Evolutionary conservation across 768 basidiomycete species (phyloP).

Genomic region (Pisolithus sp.): DNA sequence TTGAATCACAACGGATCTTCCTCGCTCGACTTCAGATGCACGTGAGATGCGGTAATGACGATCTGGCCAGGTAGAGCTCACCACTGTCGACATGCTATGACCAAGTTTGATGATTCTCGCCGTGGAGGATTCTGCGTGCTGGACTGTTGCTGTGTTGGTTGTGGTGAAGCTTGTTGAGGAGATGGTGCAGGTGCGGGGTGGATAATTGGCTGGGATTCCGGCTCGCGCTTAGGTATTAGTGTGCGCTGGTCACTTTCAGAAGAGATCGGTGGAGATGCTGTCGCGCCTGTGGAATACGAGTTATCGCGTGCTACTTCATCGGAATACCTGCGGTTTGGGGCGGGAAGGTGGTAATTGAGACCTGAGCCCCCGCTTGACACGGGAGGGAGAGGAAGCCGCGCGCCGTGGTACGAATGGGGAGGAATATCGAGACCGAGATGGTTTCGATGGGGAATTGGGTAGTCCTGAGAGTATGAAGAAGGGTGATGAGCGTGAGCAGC

Average conservation of each 20-base stretch:
- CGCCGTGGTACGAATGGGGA: constrained; percentile 33
- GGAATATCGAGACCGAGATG: constrained; percentile 41
- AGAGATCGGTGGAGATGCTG: constrained; percentile 14
- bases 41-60: constrained; percentile 23
- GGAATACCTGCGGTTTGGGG: constrained; percentile 26
- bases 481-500: constrained; percentile 27
- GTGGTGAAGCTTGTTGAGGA: constrained; percentile 3
- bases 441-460: constrained; percentile 38
- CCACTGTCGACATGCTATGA: constrained; percentile 85
- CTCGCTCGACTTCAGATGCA: constrained; percentile 60
- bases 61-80: constrained; percentile 35
- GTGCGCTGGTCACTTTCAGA: constrained; percentile 24
- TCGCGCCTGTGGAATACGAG: constrained; percentile 29
- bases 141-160: constrained; percentile 24
- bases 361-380: constrained; percentile 10
- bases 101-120: constrained; percentile 58
- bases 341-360: constrained; percentile 15
- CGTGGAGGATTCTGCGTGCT: constrained; percentile 33
- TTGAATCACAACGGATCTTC: constrained; percentile 85
- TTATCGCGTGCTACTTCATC: constrained; percentile 35
- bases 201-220: constrained; percentile 30
- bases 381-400: constrained; percentile 37
- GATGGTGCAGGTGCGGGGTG: not conserved
- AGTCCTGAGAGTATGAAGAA: constrained; percentile 38
- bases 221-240: constrained; percentile 40